Percentiles rank a stretch among this genome's conserved stretches.
phyloP scores from a whole-genome alignment of 2,329 filamentous ascomycete genomes.

The Scedosporium boydii region DNA sequence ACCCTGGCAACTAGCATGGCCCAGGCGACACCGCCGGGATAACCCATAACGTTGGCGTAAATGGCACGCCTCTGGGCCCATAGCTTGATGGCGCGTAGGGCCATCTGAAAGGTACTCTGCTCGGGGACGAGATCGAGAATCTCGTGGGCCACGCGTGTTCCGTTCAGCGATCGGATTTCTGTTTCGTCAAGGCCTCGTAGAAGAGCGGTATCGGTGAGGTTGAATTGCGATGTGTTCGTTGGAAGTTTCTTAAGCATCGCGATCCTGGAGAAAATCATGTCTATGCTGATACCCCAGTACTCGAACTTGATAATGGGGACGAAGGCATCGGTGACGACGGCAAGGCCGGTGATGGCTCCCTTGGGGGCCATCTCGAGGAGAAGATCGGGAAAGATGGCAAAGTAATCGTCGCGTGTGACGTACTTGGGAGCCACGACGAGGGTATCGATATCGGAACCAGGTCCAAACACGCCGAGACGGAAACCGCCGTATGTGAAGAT shows the following conservation, averaged over 20 bases:
- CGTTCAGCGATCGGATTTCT: constrained; percentile 84
- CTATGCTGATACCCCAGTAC: constrained; percentile 83
- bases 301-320: constrained; percentile 98
- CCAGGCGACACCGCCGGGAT: constrained; percentile 94
- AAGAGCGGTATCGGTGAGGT: constrained; percentile 73
- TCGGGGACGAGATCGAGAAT: constrained; percentile 85
- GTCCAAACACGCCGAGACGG: constrained; percentile 85
- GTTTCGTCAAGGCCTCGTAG: constrained; percentile 78
- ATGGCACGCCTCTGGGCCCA: constrained; percentile 91
- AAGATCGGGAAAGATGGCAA: constrained; percentile 74
- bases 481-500: constrained; percentile 97
- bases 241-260: constrained; percentile 61
- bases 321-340: constrained; percentile 79
- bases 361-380: constrained; percentile 66
- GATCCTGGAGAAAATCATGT: constrained; percentile 80
- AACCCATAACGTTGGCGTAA: constrained; percentile 94
- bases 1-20: constrained; percentile 94
- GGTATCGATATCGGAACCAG: constrained; percentile 96
- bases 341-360: constrained; percentile 75
- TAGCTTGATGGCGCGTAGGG: constrained; percentile 84
- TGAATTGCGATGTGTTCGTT: constrained; percentile 49
- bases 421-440: constrained; percentile 87
- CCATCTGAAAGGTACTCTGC: constrained; percentile 78
- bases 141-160: constrained; percentile 87
- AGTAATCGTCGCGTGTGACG: constrained; percentile 83